These are phyloP conservation scores for Sporothrix protearum DNA, from an alignment of 2,329 filamentous ascomycete species.

Conservation along the genomic window DNA sequence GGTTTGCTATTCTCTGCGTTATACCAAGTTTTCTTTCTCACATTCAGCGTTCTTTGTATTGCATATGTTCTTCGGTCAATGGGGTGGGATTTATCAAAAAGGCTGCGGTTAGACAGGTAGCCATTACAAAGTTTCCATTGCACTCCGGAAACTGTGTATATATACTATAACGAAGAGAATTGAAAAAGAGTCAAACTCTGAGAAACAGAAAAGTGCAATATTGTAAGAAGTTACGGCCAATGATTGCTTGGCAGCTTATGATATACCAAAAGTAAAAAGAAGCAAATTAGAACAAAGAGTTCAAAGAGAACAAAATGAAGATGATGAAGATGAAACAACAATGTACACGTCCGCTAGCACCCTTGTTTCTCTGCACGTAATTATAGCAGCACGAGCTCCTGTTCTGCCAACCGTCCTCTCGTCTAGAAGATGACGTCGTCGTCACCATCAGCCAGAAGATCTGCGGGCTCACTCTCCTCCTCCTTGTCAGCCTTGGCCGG, in stretches of 20 bases:
- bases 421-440: conserved; percentile 78
- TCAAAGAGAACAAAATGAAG: too few relatives aligned
- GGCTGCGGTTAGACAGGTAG: background rate
- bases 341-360: background rate
- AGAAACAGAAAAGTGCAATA: background rate
- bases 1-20: conserved; percentile 13
- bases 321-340: background rate
- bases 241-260: background rate
- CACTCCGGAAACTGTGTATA: conserved; percentile 22
- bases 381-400: background rate
- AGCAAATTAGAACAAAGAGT: background rate
- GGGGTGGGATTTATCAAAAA: background rate
- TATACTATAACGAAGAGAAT: background rate
- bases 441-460: conserved; percentile 71
- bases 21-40: background rate
- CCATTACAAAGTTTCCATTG: conserved; percentile 25
- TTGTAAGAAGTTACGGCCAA: background rate
- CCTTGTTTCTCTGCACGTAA: background rate
- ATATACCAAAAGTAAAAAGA: conserved; percentile 7
- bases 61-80: background rate
- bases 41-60: conserved; percentile 8
- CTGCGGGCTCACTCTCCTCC: conserved; percentile 46
- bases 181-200: background rate
- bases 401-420: background rate
- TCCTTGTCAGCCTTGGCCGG: background rate